Percentiles rank a stretch among this genome's conserved stretches.
Evolutionary conservation across 2,329 filamentous ascomycete genomes (phyloP).

Genomic region (Alternaria triticimaculans): DNA sequence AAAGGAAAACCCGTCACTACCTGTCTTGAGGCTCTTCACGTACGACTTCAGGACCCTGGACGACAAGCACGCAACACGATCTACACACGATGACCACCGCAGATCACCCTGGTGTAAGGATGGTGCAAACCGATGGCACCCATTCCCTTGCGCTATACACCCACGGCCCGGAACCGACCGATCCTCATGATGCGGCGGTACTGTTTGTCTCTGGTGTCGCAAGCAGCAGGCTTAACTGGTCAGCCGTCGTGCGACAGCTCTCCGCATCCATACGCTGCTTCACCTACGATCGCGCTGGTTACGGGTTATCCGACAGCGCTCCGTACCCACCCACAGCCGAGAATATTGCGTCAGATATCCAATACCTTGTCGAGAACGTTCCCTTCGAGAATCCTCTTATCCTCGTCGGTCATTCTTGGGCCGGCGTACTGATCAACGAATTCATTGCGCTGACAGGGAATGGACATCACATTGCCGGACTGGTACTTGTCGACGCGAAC

Average conservation of each 20-base stretch:
- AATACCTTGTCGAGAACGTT: conserved; percentile 19
- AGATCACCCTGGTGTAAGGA: neutral
- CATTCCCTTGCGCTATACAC: neutral
- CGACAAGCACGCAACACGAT: neutral
- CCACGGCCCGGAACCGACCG: neutral
- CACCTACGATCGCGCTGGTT: conserved; percentile 29
- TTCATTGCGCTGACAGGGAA: conserved; percentile 20
- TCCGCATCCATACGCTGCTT: conserved; percentile 20
- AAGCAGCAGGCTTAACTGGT: conserved; percentile 18
- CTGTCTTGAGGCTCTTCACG: neutral
- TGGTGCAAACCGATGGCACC: neutral
- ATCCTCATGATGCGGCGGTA: conserved; percentile 11
- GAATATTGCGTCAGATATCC: conserved; percentile 22
- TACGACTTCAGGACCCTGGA: neutral
- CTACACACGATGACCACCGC: neutral
- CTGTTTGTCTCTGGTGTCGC: conserved; percentile 19
- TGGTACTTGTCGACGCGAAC: conserved; percentile 28
- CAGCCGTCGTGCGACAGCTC: conserved; percentile 19
- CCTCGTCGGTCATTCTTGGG: conserved; percentile 29
- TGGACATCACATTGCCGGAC: conserved; percentile 20
- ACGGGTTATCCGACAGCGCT: conserved; percentile 19
- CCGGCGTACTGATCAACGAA: conserved; percentile 22
- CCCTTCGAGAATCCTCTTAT: conserved; percentile 24
- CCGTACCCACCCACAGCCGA: conserved; percentile 21
- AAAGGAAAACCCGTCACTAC: neutral